Percentiles rank a stretch among this genome's conserved stretches.
phyloP scores from a whole-genome alignment of 106 monocot genomes.

The Apostasia shenzhenica region DNA sequence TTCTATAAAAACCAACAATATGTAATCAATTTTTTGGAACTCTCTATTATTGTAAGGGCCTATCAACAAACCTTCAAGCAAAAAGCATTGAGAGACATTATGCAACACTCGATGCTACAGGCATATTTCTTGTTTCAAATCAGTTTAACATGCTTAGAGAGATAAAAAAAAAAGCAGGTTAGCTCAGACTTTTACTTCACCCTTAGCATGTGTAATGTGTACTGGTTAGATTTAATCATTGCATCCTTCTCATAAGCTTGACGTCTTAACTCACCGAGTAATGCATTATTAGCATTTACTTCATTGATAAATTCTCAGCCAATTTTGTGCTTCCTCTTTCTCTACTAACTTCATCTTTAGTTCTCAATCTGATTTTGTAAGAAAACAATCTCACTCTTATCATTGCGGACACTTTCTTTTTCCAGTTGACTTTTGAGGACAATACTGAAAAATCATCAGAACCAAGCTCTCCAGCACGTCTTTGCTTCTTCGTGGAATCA shows the following conservation, averaged over 20 bases:
- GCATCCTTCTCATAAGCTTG: slow-evolving; percentile 59
- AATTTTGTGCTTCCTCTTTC: slow-evolving; percentile 67
- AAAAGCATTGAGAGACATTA: background rate
- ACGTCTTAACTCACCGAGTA: slow-evolving; percentile 43
- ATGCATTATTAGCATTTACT: slow-evolving; percentile 30
- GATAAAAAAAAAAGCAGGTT: background rate
- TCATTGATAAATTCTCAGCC: slow-evolving; percentile 48
- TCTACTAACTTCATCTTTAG: slow-evolving; percentile 52
- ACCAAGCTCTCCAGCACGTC: slow-evolving; percentile 21
- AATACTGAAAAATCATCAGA: slow-evolving; percentile 14
- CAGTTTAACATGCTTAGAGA: background rate
- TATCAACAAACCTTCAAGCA: slow-evolving; percentile 1
- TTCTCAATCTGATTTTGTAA: slow-evolving; percentile 57
- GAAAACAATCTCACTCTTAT: slow-evolving; percentile 41
- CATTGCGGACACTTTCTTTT: slow-evolving; percentile 31
- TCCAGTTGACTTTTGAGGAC: slow-evolving; percentile 1
- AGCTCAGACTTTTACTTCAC: slow-evolving; percentile 20
- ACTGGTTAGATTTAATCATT: slow-evolving; percentile 48
- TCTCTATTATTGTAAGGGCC: too few species aligned
- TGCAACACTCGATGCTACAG: too few species aligned
- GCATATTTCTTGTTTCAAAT: background rate
- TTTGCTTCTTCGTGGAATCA: slow-evolving; percentile 31
- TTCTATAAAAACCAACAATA: too few species aligned
- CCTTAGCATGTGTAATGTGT: slow-evolving; percentile 76
- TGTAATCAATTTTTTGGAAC: too few species aligned